Base-by-base conservation (phyloP, 352 stramenopile genomes). In the Globisporangium cylindrosporum region DNA sequence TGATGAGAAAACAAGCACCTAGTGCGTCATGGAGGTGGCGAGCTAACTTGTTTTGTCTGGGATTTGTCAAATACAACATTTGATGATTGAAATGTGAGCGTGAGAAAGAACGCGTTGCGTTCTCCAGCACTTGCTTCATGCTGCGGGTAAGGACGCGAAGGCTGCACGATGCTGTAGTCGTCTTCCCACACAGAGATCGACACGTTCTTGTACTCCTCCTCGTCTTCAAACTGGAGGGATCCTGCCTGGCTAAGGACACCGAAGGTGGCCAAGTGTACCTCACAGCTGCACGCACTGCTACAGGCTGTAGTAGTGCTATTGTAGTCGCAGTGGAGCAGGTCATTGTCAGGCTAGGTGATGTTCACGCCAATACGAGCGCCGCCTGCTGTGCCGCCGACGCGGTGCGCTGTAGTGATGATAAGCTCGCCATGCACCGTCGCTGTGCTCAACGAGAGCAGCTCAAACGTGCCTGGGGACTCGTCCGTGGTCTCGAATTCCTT, bases 201-300 rank as follows among this genome's bases (percentile, higher is more conserved):
- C 3, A 91, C 59, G 20, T 43, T 72, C 36, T 82, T 73, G 22
- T 8, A 64, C 5, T 76, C 62, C 62, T 90, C 76, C 3, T 76
- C 81, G 62, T 91, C 83, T 8, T 76, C 4, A 58, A 90, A 89
- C 1, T 27, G 62, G 34, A 91, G 15, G 0, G 7, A 49, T 29
- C 70, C 81, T 0, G 73, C 46, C 24, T 72, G 27, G 10, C 62
- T 74, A 15, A n/a, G n/a, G 10, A 38, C 59, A 29, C 55, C 53
- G 0, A 68, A 76, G 8, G 49, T 70, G 1, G 9, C 29, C 1
- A 85, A 63, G 46, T 76, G 61, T 18, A 89, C 58, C 9, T 62
- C 64, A 58, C 83, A 90, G 1, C 27, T 24, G 22, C 78, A 89
- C 1, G 74, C 72, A 41, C 57, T 46, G 4, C 43, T 55, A 20